These are phyloP conservation scores for Diaporthe sp. DNA, from an alignment of 2,329 filamentous ascomycete genomes.

Conservation along the genomic window DNA sequence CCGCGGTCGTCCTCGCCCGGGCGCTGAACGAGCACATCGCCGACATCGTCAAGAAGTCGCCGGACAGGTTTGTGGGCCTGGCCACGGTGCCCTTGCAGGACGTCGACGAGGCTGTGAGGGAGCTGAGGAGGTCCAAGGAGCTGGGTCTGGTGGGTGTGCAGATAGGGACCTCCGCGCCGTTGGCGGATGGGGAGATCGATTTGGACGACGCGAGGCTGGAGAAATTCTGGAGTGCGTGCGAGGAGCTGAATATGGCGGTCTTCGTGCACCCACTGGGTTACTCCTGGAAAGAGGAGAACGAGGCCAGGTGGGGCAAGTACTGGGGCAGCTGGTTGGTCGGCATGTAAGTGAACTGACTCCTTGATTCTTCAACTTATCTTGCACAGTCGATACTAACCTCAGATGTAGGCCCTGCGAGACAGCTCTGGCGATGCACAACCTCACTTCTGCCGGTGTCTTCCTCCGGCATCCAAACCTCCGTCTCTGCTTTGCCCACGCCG, in stretches of 20 bases:
- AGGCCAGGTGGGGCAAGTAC: conserved; percentile 50
- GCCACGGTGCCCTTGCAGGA: conserved; percentile 53
- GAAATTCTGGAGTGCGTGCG: conserved; percentile 51
- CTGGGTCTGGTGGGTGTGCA: conserved; percentile 51
- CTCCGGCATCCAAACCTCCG: conserved; percentile 49
- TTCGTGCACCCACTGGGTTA: conserved; percentile 55
- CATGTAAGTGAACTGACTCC: conserved; percentile 46
- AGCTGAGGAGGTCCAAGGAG: conserved; percentile 48
- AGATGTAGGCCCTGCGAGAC: conserved; percentile 49
- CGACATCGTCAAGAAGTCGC: conserved; percentile 44
- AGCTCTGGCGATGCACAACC: conserved; percentile 51
- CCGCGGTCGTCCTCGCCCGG: conserved; percentile 48
- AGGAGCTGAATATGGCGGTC: conserved; percentile 50
- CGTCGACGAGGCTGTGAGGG: conserved; percentile 47
- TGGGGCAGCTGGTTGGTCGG: conserved; percentile 54
- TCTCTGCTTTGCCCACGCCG: conserved; percentile 54
- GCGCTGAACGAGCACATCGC: conserved; percentile 52
- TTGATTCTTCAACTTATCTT: neutral
- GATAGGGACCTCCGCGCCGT: conserved; percentile 51
- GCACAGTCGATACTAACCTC: neutral
- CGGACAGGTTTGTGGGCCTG: conserved; percentile 51
- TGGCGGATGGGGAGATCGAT: conserved; percentile 45
- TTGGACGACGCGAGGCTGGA: conserved; percentile 49
- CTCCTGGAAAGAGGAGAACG: conserved; percentile 51
- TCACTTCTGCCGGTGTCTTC: conserved; percentile 50